Conservation (phyloP, 371 early-diverging fungal species). For the Chytridium lagenaria region DNA sequence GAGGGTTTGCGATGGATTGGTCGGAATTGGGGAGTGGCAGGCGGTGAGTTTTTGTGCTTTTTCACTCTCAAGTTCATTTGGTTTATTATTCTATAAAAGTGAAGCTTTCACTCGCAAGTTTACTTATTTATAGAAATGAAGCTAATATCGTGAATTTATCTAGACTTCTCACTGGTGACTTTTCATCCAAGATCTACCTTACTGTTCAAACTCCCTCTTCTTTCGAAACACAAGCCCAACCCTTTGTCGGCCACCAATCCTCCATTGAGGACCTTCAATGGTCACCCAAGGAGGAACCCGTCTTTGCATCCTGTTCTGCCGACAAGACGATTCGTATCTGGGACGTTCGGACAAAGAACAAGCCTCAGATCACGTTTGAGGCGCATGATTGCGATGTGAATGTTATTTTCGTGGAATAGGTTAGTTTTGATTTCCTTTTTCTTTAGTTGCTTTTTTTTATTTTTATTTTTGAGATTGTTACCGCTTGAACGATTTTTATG, state of each 20-base stretch:
- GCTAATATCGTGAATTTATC: constrained; percentile 17
- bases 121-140: background rate
- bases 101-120: background rate
- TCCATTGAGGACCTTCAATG: constrained; percentile 97
- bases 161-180: constrained; percentile 89
- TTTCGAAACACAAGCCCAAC: constrained; percentile 71
- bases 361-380: constrained; percentile 74
- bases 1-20: constrained; percentile 98
- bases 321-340: constrained; percentile 93
- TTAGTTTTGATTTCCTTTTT: constrained; percentile 41
- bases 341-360: constrained; percentile 81
- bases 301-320: constrained; percentile 91
- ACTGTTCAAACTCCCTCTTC: constrained; percentile 58
- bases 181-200: constrained; percentile 77
- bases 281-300: constrained; percentile 87
- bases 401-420: constrained; percentile 94
- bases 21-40: constrained; percentile 66
- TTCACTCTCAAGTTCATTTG: background rate
- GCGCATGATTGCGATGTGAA: constrained; percentile 92
- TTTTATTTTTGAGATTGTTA: constrained; percentile 2
- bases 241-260: constrained; percentile 82
- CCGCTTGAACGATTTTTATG: constrained; percentile 14
- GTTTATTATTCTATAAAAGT: background rate
- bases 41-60: constrained; percentile 42
- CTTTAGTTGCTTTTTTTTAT: constrained; percentile 1